Conservation (phyloP, 2,329 filamentous ascomycete genomes). For the Epichloe scottii region DNA sequence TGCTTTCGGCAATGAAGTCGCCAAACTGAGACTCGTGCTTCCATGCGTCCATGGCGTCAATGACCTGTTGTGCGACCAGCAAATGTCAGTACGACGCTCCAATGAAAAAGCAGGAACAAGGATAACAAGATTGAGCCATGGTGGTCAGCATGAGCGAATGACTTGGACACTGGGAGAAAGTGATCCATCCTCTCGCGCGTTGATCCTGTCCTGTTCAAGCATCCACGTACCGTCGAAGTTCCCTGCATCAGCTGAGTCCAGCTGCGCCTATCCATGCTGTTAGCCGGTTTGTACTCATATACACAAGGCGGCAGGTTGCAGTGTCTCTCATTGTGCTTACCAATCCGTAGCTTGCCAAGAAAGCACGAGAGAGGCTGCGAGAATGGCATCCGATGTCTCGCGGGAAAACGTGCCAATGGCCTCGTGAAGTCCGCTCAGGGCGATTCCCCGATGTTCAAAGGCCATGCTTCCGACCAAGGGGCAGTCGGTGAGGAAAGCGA, state of each 20-base stretch:
- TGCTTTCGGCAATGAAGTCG: slow-evolving; percentile 70
- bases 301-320: slow-evolving; percentile 1
- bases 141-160: background rate
- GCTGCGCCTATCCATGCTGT: slow-evolving; percentile 53
- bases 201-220: background rate
- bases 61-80: slow-evolving; percentile 43
- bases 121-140: background rate
- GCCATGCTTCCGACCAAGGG: slow-evolving; percentile 76
- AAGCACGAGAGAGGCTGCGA: slow-evolving; percentile 81
- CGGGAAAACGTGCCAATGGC: slow-evolving; percentile 76
- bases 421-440: slow-evolving; percentile 76
- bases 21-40: slow-evolving; percentile 79
- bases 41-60: slow-evolving; percentile 85
- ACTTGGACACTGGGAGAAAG: too few species aligned
- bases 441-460: slow-evolving; percentile 76
- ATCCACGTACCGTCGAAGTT: slow-evolving; percentile 62
- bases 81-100: slow-evolving; percentile 1
- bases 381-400: slow-evolving; percentile 78
- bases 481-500: slow-evolving; percentile 81
- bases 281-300: slow-evolving; percentile 7
- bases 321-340: slow-evolving; percentile 37
- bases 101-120: background rate
- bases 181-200: too few species aligned
- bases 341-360: slow-evolving; percentile 96
- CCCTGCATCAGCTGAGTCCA: slow-evolving; percentile 92